These are phyloP conservation scores for Oxyria digyna DNA, from an alignment of 148 eudicot genomes.

Conservation along the genomic window DNA sequence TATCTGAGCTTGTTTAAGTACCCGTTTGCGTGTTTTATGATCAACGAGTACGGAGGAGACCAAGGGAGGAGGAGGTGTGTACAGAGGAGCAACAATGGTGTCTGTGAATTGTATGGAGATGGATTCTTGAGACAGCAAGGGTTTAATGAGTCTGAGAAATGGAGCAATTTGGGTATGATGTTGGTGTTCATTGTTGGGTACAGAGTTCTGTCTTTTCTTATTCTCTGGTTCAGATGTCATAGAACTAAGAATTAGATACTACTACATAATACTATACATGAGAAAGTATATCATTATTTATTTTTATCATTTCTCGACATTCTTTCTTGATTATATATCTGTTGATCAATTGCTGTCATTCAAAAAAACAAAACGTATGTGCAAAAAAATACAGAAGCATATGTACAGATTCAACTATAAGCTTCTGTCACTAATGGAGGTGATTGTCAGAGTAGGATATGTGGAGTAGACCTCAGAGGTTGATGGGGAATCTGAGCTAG, in stretches of 20 bases:
- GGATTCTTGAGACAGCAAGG: slow-evolving; percentile 73
- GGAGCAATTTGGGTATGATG: slow-evolving; percentile 78
- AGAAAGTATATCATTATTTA: background rate
- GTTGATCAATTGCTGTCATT: too few species aligned
- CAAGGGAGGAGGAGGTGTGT: slow-evolving; percentile 48
- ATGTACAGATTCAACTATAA: too few species aligned
- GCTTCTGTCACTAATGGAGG: slow-evolving; percentile 38
- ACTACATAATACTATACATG: background rate
- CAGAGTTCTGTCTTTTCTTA: slow-evolving; percentile 65
- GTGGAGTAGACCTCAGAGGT: slow-evolving; percentile 16
- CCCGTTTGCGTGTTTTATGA: slow-evolving; percentile 88
- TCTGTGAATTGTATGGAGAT: slow-evolving; percentile 47
- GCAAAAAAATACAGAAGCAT: too few species aligned
- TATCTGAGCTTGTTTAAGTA: slow-evolving; percentile 87
- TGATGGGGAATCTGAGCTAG: slow-evolving; percentile 13
- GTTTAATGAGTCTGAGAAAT: slow-evolving; percentile 51
- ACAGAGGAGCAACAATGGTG: slow-evolving; percentile 22
- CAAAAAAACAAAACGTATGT: too few species aligned
- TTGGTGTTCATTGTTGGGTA: slow-evolving; percentile 63
- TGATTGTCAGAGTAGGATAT: slow-evolving; percentile 37
- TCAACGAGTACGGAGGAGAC: slow-evolving; percentile 82
- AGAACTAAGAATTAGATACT: slow-evolving; percentile 30
- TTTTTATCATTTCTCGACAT: background rate
- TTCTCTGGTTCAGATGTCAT: slow-evolving; percentile 66
- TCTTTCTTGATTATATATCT: background rate